A percentile compares a stretch with the other conserved stretches of the same genome.
Conservation (phyloP, 495 filamentous ascomycete genomes). For the Podospora comata region DNA sequence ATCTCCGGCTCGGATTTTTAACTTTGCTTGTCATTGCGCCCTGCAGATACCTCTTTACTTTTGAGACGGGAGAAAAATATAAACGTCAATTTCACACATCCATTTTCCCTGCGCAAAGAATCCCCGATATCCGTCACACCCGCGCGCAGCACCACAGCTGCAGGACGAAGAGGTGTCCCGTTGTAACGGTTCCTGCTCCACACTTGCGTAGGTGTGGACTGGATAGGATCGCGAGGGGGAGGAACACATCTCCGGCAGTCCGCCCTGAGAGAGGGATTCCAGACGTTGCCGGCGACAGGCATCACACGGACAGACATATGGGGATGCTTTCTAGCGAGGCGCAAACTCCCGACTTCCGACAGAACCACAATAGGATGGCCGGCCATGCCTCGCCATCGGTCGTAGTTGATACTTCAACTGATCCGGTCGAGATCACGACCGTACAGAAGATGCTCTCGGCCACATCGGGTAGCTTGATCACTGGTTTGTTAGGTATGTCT, state of each 20-base stretch:
- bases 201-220: constrained; percentile 13
- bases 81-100: not conserved
- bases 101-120: not conserved
- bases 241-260: constrained; percentile 2
- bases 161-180: not conserved
- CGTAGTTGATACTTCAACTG: constrained; percentile 28
- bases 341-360: constrained; percentile 11
- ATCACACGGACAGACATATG: constrained; percentile 9
- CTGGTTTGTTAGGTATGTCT: constrained; percentile 76
- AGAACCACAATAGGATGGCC: constrained; percentile 25
- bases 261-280: not conserved
- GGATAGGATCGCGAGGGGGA: constrained; percentile 4
- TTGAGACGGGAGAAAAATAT: not conserved
- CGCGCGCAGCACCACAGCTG: not conserved
- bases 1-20: not conserved
- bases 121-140: not conserved
- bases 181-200: constrained; percentile 8
- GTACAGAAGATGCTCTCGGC: constrained; percentile 92
- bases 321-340: constrained; percentile 19
- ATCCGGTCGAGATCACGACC: constrained; percentile 63
- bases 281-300: not conserved
- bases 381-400: constrained; percentile 10
- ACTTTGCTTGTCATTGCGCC: not conserved
- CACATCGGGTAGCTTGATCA: constrained; percentile 83
- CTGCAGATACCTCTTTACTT: not conserved